Evolutionary conservation across 805 yeast genomes (phyloP).

Genomic region (Saturnispora serradocipensis): DNA sequence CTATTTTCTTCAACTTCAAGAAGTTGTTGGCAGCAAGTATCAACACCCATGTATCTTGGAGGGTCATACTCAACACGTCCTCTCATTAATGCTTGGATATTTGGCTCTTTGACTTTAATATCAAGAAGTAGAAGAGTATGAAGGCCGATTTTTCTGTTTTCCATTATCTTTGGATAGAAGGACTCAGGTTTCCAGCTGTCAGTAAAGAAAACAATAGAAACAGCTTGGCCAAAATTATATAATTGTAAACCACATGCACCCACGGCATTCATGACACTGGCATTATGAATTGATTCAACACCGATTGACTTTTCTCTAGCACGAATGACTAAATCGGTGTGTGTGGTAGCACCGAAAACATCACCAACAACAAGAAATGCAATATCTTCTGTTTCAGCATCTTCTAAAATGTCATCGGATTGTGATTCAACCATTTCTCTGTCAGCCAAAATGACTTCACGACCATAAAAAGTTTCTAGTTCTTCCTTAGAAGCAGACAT

Average conservation of each 20-base stretch:
- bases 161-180: slow-evolving; percentile 81
- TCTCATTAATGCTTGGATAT: slow-evolving; percentile 86
- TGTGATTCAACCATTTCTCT: slow-evolving; percentile 90
- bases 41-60: slow-evolving; percentile 90
- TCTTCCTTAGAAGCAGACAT: slow-evolving; percentile 81
- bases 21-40: slow-evolving; percentile 81
- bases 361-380: slow-evolving; percentile 97
- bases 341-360: slow-evolving; percentile 97
- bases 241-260: slow-evolving; percentile 96
- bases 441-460: slow-evolving; percentile 80
- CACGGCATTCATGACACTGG: slow-evolving; percentile 96
- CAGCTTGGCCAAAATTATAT: slow-evolving; percentile 93
- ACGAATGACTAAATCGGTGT: slow-evolving; percentile 84
- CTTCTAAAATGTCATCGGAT: slow-evolving; percentile 69
- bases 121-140: slow-evolving; percentile 85
- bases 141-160: slow-evolving; percentile 81
- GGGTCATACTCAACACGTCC: slow-evolving; percentile 92
- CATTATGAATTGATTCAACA: slow-evolving; percentile 84
- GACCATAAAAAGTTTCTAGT: slow-evolving; percentile 77
- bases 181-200: slow-evolving; percentile 96
- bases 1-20: slow-evolving; percentile 79
- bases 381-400: slow-evolving; percentile 72
- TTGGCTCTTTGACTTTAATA: slow-evolving; percentile 94
- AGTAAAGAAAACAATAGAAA: slow-evolving; percentile 92
- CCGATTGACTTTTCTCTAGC: slow-evolving; percentile 78